Evolutionary conservation across 2,329 filamentous ascomycete species (phyloP).

Genomic region (Magnaporthiopsis incrustans): DNA sequence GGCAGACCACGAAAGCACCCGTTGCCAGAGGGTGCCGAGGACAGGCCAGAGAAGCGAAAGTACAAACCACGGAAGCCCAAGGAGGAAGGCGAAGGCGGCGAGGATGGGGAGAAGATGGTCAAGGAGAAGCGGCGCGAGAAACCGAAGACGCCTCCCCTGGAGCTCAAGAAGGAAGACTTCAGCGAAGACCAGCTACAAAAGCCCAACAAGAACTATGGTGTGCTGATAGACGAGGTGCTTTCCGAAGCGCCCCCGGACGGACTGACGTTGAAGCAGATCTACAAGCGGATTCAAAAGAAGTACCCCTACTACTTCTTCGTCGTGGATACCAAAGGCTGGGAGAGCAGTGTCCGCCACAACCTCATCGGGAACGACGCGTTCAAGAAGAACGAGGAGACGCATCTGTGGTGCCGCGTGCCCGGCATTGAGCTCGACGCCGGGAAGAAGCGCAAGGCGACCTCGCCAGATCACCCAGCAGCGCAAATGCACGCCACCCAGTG

Average conservation of each 20-base stretch:
- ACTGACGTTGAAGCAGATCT: constrained; percentile 53
- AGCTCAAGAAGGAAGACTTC: constrained; percentile 47
- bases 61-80: constrained; percentile 51
- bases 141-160: constrained; percentile 52
- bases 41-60: constrained; percentile 54
- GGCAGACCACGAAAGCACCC: constrained; percentile 58
- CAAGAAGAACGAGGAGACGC: constrained; percentile 47
- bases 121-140: constrained; percentile 55
- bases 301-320: constrained; percentile 54
- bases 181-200: constrained; percentile 51
- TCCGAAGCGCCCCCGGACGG: constrained; percentile 45
- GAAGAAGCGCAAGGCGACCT: constrained; percentile 48
- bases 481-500: constrained; percentile 21
- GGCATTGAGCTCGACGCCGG: constrained; percentile 52
- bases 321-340: constrained; percentile 57
- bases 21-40: constrained; percentile 44
- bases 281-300: constrained; percentile 50
- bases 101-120: constrained; percentile 45
- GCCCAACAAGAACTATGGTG: constrained; percentile 54
- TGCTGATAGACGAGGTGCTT: constrained; percentile 53
- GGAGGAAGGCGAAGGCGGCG: constrained; percentile 36
- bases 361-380: constrained; percentile 55
- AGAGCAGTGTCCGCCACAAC: constrained; percentile 57
- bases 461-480: constrained; percentile 39
- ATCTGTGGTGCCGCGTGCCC: constrained; percentile 49